These are phyloP conservation scores for Calocybe gangraenosa DNA, from an alignment of 768 basidiomycete genomes.

Conservation along the genomic window DNA sequence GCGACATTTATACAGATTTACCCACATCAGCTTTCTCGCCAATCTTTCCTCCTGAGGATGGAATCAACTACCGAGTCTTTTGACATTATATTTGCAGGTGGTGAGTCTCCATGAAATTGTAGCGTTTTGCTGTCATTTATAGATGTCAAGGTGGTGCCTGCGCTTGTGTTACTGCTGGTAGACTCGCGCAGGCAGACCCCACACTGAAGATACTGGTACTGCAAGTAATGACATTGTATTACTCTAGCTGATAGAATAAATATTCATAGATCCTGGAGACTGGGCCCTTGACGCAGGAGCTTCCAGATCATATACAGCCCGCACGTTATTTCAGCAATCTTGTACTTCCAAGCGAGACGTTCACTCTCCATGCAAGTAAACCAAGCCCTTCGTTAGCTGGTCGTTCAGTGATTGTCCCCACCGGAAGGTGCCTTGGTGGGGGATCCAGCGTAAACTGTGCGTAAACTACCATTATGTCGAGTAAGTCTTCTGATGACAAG, in stretches of 20 bases:
- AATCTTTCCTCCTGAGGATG: no score
- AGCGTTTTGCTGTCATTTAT: background rate
- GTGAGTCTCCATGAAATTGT: slow-evolving; percentile 23
- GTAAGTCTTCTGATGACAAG: no score
- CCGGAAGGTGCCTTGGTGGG: slow-evolving; percentile 54
- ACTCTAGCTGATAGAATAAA: background rate
- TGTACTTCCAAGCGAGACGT: slow-evolving; percentile 30
- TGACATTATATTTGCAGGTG: slow-evolving; percentile 57
- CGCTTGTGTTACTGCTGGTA: slow-evolving; percentile 56
- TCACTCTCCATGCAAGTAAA: slow-evolving; percentile 43
- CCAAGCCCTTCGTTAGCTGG: slow-evolving; percentile 36
- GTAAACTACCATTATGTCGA: slow-evolving; percentile 9
- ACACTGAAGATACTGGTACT: slow-evolving; percentile 50
- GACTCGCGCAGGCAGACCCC: slow-evolving; percentile 51
- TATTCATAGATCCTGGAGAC: slow-evolving; percentile 46
- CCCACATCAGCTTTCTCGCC: no score
- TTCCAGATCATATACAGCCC: slow-evolving; percentile 48
- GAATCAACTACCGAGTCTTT: slow-evolving; percentile 17
- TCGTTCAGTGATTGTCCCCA: slow-evolving; percentile 38
- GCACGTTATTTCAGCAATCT: slow-evolving; percentile 45
- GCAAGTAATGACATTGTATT: background rate
- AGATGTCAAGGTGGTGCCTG: slow-evolving; percentile 40
- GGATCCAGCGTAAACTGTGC: slow-evolving; percentile 61
- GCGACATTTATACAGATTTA: no score
- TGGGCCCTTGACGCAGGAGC: slow-evolving; percentile 46